These are phyloP conservation scores for Paecilomyces sp. DNA, from an alignment of 2,329 filamentous ascomycete species.

Conservation along the genomic window DNA sequence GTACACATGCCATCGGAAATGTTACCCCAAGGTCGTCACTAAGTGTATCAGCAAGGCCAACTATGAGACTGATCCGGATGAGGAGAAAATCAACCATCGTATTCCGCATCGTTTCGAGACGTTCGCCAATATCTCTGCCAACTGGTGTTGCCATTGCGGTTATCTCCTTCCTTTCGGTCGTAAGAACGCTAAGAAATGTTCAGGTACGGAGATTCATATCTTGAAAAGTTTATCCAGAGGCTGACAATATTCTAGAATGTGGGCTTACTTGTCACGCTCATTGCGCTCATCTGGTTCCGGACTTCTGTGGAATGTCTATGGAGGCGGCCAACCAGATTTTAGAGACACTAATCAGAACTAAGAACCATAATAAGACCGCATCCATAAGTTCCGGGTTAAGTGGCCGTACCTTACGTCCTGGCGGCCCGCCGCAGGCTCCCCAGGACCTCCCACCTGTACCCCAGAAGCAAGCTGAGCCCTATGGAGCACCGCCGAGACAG, in stretches of 20 bases:
- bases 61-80: slow-evolving; percentile 93
- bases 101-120: slow-evolving; percentile 95
- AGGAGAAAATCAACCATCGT: slow-evolving; percentile 99
- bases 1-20: slow-evolving; percentile 98
- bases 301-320: slow-evolving; percentile 99
- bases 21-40: slow-evolving; percentile 91
- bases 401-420: slow-evolving; percentile 59
- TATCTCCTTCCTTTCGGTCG: slow-evolving; percentile 92
- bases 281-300: slow-evolving; percentile 91
- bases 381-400: slow-evolving; percentile 42
- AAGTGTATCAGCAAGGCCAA: slow-evolving; percentile 99
- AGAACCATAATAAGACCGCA: slow-evolving; percentile 58
- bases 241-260: slow-evolving; percentile 59
- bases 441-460: slow-evolving; percentile 29
- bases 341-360: slow-evolving; percentile 74
- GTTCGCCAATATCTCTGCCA: slow-evolving; percentile 96
- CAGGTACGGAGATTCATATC: slow-evolving; percentile 47
- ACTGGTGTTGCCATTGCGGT: slow-evolving; percentile 99
- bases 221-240: slow-evolving; percentile 1
- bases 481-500: slow-evolving; percentile 27
- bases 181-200: slow-evolving; percentile 89
- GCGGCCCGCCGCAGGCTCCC: slow-evolving; percentile 36
- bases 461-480: slow-evolving; percentile 30
- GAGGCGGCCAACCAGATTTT: slow-evolving; percentile 90
- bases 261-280: slow-evolving; percentile 81